Conservation (phyloP, 805 yeast genomes). For the Candida awuae region DNA sequence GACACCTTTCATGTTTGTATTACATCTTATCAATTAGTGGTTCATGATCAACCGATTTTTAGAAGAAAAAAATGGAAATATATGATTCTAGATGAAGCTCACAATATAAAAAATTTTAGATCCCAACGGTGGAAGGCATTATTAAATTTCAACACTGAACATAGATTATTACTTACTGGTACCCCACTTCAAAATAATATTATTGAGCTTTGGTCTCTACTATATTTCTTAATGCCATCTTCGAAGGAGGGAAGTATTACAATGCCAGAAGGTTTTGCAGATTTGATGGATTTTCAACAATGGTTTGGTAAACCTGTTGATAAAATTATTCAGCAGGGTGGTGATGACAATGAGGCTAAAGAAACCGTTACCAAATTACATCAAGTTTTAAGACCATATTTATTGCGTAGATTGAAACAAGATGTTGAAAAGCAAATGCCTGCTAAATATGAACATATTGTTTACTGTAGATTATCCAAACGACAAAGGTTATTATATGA, state of each 20-base stretch:
- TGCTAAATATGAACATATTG: conserved; percentile 89
- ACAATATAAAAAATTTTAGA: conserved; percentile 90
- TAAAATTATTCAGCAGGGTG: conserved; percentile 73
- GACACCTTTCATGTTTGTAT: conserved; percentile 95
- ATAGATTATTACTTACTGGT: conserved; percentile 85
- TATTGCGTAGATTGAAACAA: conserved; percentile 82
- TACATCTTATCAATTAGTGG: conserved; percentile 94
- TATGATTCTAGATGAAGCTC: conserved; percentile 97
- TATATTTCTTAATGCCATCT: conserved; percentile 94
- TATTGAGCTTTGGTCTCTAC: conserved; percentile 91
- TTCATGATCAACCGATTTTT: conserved; percentile 92
- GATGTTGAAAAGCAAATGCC: conserved; percentile 99
- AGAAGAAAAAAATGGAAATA: conserved; percentile 90
- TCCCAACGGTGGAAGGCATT: conserved; percentile 97
- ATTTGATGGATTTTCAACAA: conserved; percentile 88
- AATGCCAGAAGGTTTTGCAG: conserved; percentile 95
- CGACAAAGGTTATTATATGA: conserved; percentile 89
- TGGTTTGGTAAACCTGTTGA: conserved; percentile 99
- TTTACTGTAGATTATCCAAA: conserved; percentile 85
- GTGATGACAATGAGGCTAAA: conserved; percentile 64
- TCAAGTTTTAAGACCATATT: conserved; percentile 87
- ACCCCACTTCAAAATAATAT: conserved; percentile 94
- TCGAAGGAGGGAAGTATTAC: conserved; percentile 45
- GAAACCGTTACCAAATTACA: conserved; percentile 84
- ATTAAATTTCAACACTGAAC: conserved; percentile 84